Evolutionary conservation across 2,329 filamentous ascomycete genomes (phyloP), one percentile per base, ranked within the genome.

Genomic region (Colletotrichum lupini): DNA sequence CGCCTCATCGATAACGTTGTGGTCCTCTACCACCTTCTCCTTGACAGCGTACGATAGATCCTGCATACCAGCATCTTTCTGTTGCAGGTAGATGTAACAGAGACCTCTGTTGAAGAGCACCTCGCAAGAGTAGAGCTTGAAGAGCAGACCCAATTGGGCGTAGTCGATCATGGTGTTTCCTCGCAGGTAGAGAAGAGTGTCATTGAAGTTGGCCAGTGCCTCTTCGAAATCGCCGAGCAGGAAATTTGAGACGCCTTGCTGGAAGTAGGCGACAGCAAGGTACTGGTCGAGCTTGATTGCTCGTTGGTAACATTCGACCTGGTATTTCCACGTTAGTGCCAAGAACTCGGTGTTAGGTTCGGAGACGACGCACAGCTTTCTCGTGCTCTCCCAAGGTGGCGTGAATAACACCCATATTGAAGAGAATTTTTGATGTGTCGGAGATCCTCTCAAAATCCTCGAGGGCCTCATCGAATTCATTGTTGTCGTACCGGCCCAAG

Each of bases 111-210:
- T 99, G 87, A 99, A 99, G 30, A 99, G 88, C 2, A 98, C 96
- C 80, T 99, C 97, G 85, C 97, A 99, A 1, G 97, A 98, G 83
- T 96, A 98, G 12, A 99, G 87, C 83, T 97, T 98, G 87, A 98
- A 99, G 72, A 97, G 93, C 57, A 99, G 89, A 24, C 97, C 97
- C 61, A 99, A 85, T 82, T 99, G 97, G 74, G 97, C 95, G 83
- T 99, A 99, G 83, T 99, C 95, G 83, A 99, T 99, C 85, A 97
- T 94, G 69, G 95, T 95, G 86, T 99, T 98, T 75, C 97, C 97
- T 79, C 97, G 91, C 58, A 99, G 89, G 83, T 98, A 98, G 55
- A 98, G 87, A 53, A 99, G 87, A 0, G 97, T 98, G 81, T 99
- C 97, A 86, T 99, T 99, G 89, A 99, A 99, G 85, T 98, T 98